These are phyloP conservation scores for Clohesyomyces aquaticus DNA, from an alignment of 495 filamentous ascomycete species.

Conservation along the genomic window DNA sequence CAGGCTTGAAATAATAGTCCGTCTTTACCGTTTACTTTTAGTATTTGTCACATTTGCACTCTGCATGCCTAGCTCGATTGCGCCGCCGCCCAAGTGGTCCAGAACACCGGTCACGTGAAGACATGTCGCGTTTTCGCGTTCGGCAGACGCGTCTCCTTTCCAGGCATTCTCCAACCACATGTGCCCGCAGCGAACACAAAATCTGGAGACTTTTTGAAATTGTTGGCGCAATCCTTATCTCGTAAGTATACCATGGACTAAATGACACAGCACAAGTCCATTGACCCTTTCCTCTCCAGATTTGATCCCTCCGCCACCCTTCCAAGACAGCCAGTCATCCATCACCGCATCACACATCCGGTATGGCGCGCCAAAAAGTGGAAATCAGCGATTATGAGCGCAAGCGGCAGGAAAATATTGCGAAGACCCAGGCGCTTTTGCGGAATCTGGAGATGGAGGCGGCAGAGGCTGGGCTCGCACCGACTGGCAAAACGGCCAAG, in stretches of 20 bases:
- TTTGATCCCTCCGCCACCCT: background rate
- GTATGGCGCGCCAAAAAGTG: slow-evolving; percentile 39
- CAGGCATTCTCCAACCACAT: too few relatives aligned
- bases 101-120: background rate
- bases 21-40: background rate
- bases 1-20: background rate
- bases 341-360: background rate
- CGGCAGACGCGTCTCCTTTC: background rate
- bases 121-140: slow-evolving; percentile 2
- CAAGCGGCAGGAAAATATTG: slow-evolving; percentile 72
- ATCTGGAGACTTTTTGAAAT: too few relatives aligned
- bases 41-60: background rate
- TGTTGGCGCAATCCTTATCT: too few relatives aligned
- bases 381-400: slow-evolving; percentile 69
- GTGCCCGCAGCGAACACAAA: too few relatives aligned
- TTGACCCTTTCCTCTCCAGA: background rate
- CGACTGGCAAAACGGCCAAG: slow-evolving; percentile 49
- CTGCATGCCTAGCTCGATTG: too few relatives aligned
- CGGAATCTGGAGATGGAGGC: slow-evolving; percentile 52
- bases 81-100: too few relatives aligned
- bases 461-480: slow-evolving; percentile 60
- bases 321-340: too few relatives aligned
- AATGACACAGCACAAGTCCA: too few relatives aligned
- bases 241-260: too few relatives aligned
- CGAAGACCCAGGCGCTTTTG: slow-evolving; percentile 71